Evolutionary conservation across 2,329 filamentous ascomycete genomes (phyloP).

Genomic region (Colletotrichum somersetense): DNA sequence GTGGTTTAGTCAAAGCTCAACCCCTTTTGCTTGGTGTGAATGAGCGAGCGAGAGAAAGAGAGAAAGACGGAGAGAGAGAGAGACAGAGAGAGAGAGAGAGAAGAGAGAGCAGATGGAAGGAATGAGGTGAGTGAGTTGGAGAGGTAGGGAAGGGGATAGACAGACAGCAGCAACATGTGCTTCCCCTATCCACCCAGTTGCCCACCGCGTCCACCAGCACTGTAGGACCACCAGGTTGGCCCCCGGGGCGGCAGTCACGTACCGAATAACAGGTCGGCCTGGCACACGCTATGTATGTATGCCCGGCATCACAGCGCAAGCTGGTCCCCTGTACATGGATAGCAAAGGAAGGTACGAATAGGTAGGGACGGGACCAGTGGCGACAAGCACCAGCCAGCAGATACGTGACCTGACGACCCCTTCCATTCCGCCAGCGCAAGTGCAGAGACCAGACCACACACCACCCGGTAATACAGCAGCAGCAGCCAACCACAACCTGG

Average conservation of each 20-base stretch:
- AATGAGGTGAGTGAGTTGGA: too few relatives aligned
- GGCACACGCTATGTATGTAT: neutral
- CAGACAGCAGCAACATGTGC: slow-evolving; percentile 23
- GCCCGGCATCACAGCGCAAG: neutral
- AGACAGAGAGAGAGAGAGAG: neutral
- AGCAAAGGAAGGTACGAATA: neutral
- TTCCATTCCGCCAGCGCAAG: neutral
- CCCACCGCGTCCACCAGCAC: neutral
- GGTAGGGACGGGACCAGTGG: neutral
- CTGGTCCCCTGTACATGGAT: slow-evolving; percentile 3
- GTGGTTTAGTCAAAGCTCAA: slow-evolving; percentile 26
- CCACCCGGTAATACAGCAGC: neutral
- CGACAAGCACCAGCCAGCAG: neutral
- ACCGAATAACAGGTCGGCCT: neutral
- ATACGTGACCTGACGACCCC: neutral
- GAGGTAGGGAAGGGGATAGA: neutral
- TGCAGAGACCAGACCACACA: slow-evolving; percentile 10
- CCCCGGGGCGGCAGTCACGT: neutral
- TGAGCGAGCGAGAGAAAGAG: neutral
- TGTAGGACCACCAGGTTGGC: slow-evolving; percentile 11
- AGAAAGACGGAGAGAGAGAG: neutral
- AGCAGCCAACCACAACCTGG: too few relatives aligned
- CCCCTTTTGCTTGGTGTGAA: slow-evolving; percentile 33
- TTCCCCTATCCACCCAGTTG: slow-evolving; percentile 8
- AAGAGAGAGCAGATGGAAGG: neutral